Evolutionary conservation across 345 rosid species (phyloP), one percentile per base, ranked within the genome.

Genomic region (Salix purpurea): DNA sequence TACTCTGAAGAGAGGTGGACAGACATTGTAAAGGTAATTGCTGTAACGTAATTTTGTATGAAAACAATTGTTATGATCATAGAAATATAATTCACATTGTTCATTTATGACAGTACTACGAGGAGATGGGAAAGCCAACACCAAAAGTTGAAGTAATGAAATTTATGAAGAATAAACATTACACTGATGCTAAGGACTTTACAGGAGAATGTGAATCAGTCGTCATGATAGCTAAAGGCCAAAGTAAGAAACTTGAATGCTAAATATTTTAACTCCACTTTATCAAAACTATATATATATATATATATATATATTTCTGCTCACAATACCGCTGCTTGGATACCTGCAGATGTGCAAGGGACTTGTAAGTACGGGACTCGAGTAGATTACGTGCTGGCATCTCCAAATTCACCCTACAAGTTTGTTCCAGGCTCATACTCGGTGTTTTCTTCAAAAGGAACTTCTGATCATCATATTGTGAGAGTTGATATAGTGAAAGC

Each of bases 321-420:
- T 11, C 28, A 62, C 18, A 3, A 11, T 3, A 4, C 50, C 50
- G 1, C 14, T 46, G 14, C 50, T 46, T 3, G 50, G 50, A 46
- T 46, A 14, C 1, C 42, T 71, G 80, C 84, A 94, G 98, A 92
- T 68, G 97, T 95, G 61, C 99, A 95, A 75, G 99, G 99, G 72
- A 95, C 99, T 1, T 95, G 99, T 87, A 95, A 90, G 86, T 95
- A 95, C 69, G 97, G 99, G 28, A 95, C 99, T 42, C 84, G 99
- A 54, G 91, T 95, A 39, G 97, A 95, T 80, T 93, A 95, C 88
- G 79, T 93, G 79, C 52, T 95, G 67, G 89, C 96, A n/a, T 93
- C 99, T 7, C 87, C 94, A 6, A 82, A 89, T 74, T 90, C 96
- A 2, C 90, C 91, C 0, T 95, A 87, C 87, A 83, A 80, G 71